Conservation (phyloP, 495 filamentous ascomycete species). For the Chaetomium cochliodes region DNA sequence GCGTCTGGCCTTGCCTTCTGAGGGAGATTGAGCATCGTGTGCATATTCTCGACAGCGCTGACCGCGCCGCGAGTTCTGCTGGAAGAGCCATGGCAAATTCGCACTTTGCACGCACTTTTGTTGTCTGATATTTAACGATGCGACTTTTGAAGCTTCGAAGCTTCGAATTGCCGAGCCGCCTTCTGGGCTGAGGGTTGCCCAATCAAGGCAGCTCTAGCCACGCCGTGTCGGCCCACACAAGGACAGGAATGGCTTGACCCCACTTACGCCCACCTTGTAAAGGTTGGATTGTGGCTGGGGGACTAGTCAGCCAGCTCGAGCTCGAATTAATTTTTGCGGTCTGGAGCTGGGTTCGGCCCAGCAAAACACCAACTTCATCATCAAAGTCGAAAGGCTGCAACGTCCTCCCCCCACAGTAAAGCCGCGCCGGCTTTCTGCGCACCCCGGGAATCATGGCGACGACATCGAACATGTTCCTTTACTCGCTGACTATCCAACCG, state of each 20-base stretch:
- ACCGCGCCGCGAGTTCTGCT: constrained; percentile 34
- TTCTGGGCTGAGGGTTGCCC: constrained; percentile 5
- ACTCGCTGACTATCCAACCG: constrained; percentile 89
- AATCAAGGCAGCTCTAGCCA: constrained; percentile 19
- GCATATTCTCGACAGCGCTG: constrained; percentile 33
- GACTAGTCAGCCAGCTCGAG: background rate
- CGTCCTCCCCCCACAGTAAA: constrained; percentile 25
- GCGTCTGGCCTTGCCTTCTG: constrained; percentile 14
- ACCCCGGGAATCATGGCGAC: constrained; percentile 86
- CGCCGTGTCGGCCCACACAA: background rate
- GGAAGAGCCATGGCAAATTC: constrained; percentile 29
- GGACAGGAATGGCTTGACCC: background rate
- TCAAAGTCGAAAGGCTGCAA: constrained; percentile 9
- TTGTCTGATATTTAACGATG: constrained; percentile 7
- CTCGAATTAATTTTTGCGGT: constrained; percentile 9
- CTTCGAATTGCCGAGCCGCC: constrained; percentile 10
- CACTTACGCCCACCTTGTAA: background rate
- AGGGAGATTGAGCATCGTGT: constrained; percentile 32
- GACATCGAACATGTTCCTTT: constrained; percentile 96
- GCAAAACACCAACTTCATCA: constrained; percentile 4
- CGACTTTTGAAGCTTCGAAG: constrained; percentile 28
- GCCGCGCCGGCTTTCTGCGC: constrained; percentile 57
- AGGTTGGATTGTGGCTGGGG: background rate
- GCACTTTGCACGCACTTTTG: background rate
- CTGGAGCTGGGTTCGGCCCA: background rate